Evolutionary conservation across 2,329 filamentous ascomycete species (phyloP).

Genomic region (Fusarium marasasianum): DNA sequence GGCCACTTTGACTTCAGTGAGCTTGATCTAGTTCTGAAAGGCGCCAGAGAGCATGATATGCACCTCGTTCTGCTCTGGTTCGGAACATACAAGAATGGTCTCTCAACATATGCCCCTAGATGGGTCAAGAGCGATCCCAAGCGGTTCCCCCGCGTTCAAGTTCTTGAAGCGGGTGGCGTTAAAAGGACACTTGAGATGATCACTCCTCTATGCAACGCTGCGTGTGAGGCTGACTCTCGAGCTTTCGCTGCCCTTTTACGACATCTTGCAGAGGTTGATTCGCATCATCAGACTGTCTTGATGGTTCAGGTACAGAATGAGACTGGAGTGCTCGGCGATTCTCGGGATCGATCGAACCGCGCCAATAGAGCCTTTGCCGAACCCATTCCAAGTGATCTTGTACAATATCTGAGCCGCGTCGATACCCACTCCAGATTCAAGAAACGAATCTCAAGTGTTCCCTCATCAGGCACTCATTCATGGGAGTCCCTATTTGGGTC

Average conservation of each 20-base stretch:
- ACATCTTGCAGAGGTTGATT: slow-evolving; percentile 54
- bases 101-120: slow-evolving; percentile 48
- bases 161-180: slow-evolving; percentile 46
- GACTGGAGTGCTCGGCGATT: slow-evolving; percentile 61
- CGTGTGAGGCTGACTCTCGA: slow-evolving; percentile 44
- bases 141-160: slow-evolving; percentile 48
- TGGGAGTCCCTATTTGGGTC: slow-evolving; percentile 49
- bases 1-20: slow-evolving; percentile 49
- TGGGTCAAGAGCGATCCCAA: slow-evolving; percentile 51
- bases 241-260: slow-evolving; percentile 47
- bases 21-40: slow-evolving; percentile 47
- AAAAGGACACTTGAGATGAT: slow-evolving; percentile 48
- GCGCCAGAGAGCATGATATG: slow-evolving; percentile 46
- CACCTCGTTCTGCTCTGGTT: slow-evolving; percentile 52
- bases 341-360: slow-evolving; percentile 54
- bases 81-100: slow-evolving; percentile 52
- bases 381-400: slow-evolving; percentile 43
- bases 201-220: slow-evolving; percentile 43
- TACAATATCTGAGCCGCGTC: slow-evolving; percentile 38
- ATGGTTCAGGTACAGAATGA: slow-evolving; percentile 70
- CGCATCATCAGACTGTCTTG: slow-evolving; percentile 57
- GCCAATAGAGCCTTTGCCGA: slow-evolving; percentile 54
- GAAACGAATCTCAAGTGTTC: slow-evolving; percentile 39
- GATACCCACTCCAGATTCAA: slow-evolving; percentile 45
- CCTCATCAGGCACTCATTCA: slow-evolving; percentile 37